Evolutionary conservation across 176 grass and related monocot species (phyloP), one percentile per base, ranked within the genome.

Genomic region (Dactylis glomerata): DNA sequence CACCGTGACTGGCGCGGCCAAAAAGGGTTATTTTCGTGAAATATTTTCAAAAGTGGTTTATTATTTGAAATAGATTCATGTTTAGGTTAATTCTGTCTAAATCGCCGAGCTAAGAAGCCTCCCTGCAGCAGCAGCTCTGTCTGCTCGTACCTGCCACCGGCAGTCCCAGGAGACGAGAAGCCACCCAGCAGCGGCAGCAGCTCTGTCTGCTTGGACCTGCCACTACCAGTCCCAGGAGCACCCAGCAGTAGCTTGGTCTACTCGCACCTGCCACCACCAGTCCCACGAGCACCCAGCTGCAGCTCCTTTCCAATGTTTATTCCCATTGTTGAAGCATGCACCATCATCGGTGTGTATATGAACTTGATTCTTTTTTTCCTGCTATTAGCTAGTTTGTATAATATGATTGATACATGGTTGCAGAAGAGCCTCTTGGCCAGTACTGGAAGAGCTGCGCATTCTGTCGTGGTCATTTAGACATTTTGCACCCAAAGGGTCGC

Each of bases 241-340:
- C 47, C 47, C 14, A 23, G 22, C 54, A 57, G 8, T n/a, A 27
- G 24, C 57, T 28, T 24, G 24, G 24, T 28, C 11, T 61, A 11
- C 57, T 61, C 10, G 24, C 56, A 13, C 23, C 23, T 12, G 23
- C 14, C 23, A 27, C 23, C 10, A 3, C 63, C 27, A 32, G 62
- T 19, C 2, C 56, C 31, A 34, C 31, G 15, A 68, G 68, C 17
- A 50, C 8, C 63, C 13, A 4, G 20, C 31, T 69, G 46, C 24
- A 38, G 34, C 49, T 14, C 12, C 55, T 22, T 27, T 55, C 24
- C 12, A 34, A 10, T 5, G 0, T 3, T 5, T 3, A 15, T n/a
- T 32, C 73, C 74, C 24, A 44, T 78, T 13, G 74, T 85, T 55
- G 36, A 85, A 57, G 13, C 40, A 69, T 85, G 83, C 83, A 78